phyloP scores from a whole-genome alignment of 2,329 filamentous ascomycete species.

The Metarhizium rileyi region DNA sequence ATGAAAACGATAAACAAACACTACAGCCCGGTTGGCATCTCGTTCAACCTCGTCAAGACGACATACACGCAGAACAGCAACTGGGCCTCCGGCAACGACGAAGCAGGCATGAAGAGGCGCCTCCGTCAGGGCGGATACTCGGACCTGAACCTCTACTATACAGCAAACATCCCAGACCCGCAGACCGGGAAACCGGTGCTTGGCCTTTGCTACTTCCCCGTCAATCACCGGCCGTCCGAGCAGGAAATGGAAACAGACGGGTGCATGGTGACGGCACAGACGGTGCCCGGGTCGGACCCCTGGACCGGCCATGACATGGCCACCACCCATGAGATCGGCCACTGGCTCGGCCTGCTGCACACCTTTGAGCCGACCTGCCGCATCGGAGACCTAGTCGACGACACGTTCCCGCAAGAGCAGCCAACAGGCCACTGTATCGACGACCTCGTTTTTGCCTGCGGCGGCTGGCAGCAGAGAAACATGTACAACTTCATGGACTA shows the following conservation, averaged over 20 bases:
- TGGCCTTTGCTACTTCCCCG: not conserved
- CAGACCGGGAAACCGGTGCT: not conserved
- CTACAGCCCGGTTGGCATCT: not conserved
- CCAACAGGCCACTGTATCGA: rapidly evolving
- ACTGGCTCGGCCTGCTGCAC: not conserved
- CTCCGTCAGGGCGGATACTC: not conserved
- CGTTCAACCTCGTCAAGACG: too few species aligned
- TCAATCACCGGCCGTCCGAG: not conserved
- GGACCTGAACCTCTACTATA: not conserved
- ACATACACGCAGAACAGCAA: too few species aligned
- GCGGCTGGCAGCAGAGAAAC: not conserved
- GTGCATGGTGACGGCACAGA: not conserved
- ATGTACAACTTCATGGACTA: not conserved
- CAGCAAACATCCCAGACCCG: not conserved
- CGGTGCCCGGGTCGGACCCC: not conserved
- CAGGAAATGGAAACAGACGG: not conserved
- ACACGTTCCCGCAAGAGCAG: not conserved
- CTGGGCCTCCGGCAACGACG: not conserved
- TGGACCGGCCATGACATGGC: rapidly evolving
- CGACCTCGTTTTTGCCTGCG: not conserved
- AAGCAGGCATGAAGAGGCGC: rapidly evolving
- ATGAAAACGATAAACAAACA: not conserved
- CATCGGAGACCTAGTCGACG: not conserved
- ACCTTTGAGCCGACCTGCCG: not conserved
- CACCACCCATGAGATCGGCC: not conserved